Percentiles rank a stretch among this genome's conserved stretches.
phyloP scores from a whole-genome alignment of 2,329 filamentous ascomycete species.

The Neopestalotiopsis rosae region DNA sequence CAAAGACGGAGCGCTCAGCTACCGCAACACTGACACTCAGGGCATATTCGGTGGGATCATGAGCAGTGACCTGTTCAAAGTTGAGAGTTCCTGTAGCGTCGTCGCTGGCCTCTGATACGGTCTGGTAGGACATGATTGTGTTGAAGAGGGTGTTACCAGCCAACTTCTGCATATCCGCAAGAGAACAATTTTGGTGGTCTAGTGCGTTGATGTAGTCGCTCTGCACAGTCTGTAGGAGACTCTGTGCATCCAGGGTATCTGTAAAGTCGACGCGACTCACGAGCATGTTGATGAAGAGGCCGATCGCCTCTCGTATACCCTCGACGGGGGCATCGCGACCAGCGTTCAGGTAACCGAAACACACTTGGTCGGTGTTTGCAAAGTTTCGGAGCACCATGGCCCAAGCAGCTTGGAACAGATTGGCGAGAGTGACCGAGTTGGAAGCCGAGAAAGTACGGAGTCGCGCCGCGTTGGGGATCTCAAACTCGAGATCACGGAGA shows the following conservation, averaged over 20 bases:
- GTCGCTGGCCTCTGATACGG: not conserved
- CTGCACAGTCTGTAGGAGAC: slow-evolving; percentile 49
- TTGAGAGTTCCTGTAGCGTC: slow-evolving; percentile 7
- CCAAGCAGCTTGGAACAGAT: slow-evolving; percentile 15
- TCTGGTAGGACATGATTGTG: slow-evolving; percentile 20
- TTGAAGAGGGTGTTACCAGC: slow-evolving; percentile 17
- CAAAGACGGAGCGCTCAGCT: slow-evolving; percentile 11
- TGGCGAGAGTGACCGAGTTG: slow-evolving; percentile 40
- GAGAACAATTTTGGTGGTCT: slow-evolving; percentile 54
- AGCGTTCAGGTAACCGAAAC: slow-evolving; percentile 50
- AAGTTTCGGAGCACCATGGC: slow-evolving; percentile 13
- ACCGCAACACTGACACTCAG: slow-evolving; percentile 19
- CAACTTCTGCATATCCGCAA: slow-evolving; percentile 48
- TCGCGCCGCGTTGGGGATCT: slow-evolving; percentile 20
- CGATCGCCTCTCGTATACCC: slow-evolving; percentile 53
- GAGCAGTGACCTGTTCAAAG: slow-evolving; percentile 16
- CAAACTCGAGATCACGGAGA: slow-evolving; percentile 25
- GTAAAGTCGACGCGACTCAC: slow-evolving; percentile 50
- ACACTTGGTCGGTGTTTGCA: slow-evolving; percentile 6
- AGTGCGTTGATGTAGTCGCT: slow-evolving; percentile 51
- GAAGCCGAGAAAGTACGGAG: slow-evolving; percentile 42
- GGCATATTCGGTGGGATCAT: slow-evolving; percentile 19
- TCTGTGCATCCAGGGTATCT: slow-evolving; percentile 37
- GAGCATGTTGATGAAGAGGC: slow-evolving; percentile 61
- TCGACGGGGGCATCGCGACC: slow-evolving; percentile 57